phyloP scores from a whole-genome alignment of 768 basidiomycete genomes.

The Xanthoconium purpureum region DNA sequence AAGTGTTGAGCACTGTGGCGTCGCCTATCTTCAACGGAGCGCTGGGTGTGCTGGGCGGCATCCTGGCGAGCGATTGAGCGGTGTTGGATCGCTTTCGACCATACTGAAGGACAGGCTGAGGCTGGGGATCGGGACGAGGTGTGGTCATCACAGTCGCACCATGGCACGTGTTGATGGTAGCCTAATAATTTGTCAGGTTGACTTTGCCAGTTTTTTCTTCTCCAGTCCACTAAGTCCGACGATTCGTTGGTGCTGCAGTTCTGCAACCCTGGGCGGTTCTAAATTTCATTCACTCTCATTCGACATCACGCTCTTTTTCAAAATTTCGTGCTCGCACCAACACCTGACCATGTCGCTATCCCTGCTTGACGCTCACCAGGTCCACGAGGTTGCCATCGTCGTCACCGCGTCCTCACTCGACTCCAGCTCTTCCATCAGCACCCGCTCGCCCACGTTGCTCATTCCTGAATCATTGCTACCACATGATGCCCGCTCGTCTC shows the following conservation, averaged over 20 bases:
- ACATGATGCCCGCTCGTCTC: constrained; percentile 12
- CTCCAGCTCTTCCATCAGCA: constrained; percentile 15
- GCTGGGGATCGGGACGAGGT: constrained; percentile 63
- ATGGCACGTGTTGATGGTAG: background rate
- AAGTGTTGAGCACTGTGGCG: constrained; percentile 57
- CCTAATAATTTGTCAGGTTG: background rate
- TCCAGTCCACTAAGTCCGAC: constrained; percentile 1
- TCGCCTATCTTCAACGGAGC: constrained; percentile 60
- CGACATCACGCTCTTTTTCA: constrained; percentile 19
- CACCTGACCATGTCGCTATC: constrained; percentile 12
- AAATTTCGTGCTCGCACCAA: background rate
- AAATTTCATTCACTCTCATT: constrained; percentile 18
- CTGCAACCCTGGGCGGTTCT: constrained; percentile 17
- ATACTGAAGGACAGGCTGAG: constrained; percentile 40
- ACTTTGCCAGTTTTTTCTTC: background rate
- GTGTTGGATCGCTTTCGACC: constrained; percentile 73
- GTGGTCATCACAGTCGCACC: constrained; percentile 43
- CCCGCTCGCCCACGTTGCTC: constrained; percentile 10
- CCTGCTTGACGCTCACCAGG: constrained; percentile 15
- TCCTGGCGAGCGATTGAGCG: constrained; percentile 59
- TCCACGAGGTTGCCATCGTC: constrained; percentile 14
- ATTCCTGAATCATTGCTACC: constrained; percentile 4
- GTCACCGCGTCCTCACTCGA: constrained; percentile 11
- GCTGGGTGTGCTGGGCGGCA: constrained; percentile 29
- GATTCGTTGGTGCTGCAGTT: background rate